Base-by-base conservation (phyloP, 1,284 basidiomycete genomes). In the Irpex rosettiformis region DNA sequence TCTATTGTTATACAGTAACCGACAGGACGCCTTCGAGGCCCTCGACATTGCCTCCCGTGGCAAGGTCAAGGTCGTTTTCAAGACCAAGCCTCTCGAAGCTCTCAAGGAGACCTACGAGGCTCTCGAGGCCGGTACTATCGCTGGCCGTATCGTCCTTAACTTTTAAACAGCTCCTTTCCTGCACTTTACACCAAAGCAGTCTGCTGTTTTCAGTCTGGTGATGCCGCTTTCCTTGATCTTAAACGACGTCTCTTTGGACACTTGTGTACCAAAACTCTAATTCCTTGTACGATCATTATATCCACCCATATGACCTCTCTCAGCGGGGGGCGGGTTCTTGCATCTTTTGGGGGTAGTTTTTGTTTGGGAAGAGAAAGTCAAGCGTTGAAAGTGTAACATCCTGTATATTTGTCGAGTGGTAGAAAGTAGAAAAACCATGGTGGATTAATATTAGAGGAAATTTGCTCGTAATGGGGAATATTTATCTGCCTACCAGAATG, bases 21-120 rank as follows among this genome's bases (percentile, higher is more conserved):
- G 89, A 55, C 88, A 90, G 68, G 91, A 94, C 68, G 82, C 90
- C 11, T 70, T 79, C 18, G 91, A 94, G 70, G 88, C 91, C 2
- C 73, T 94, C 52, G 81, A 85, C 1, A 85, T 94, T 55, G 91
- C 89, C 7, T 82, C 87, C 0, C 70, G 77, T n/a, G 91, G 90
- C 24, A 82, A 83, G 59, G 88, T 93, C 61, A 88, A 85, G 71
- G 85, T 84, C 62, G 78, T 76, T 62, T 91, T 79, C 68, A 69
- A 67, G 52, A 62, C 77, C 55, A 79, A 78, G 69, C 77, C 76
- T 1, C 73, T 92, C 37, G 67, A 72, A 1, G 78, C 81, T n/a
- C 79, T 92, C 48, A 72, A 79, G 37, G 70, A 77, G 51, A 79
- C 82, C 1, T 90, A 86, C 71, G 73, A 86, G 22, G 77, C 75